phyloP scores from a whole-genome alignment of 2,329 filamentous ascomycete species.

The Calonectria honghensis region DNA sequence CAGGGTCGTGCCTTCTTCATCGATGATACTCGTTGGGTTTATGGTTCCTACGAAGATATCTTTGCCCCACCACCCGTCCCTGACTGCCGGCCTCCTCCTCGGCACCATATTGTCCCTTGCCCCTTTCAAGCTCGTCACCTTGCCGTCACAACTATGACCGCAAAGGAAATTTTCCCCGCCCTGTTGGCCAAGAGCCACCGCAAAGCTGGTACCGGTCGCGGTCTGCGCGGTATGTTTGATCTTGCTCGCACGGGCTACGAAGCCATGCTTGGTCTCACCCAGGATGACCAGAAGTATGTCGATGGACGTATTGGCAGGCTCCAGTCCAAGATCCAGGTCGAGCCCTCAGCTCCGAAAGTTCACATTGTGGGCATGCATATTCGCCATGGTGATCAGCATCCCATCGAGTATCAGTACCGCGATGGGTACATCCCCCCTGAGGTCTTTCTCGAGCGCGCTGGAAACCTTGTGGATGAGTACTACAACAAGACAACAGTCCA shows the following conservation, averaged over 20 bases:
- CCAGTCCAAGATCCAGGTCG: slow-evolving; percentile 65
- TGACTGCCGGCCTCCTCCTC: slow-evolving; percentile 81
- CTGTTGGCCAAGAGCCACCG: slow-evolving; percentile 60
- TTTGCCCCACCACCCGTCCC: slow-evolving; percentile 81
- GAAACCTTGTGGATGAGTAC: slow-evolving; percentile 70
- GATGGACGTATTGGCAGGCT: slow-evolving; percentile 75
- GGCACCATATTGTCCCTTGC: slow-evolving; percentile 85
- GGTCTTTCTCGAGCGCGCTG: slow-evolving; percentile 77
- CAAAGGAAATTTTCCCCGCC: slow-evolving; percentile 78
- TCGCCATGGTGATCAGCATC: slow-evolving; percentile 86
- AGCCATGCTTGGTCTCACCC: slow-evolving; percentile 81
- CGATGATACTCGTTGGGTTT: slow-evolving; percentile 89
- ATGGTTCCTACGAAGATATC: slow-evolving; percentile 83
- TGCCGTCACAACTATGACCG: slow-evolving; percentile 82
- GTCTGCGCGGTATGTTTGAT: slow-evolving; percentile 75
- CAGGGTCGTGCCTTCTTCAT: slow-evolving; percentile 88
- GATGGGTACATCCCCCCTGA: slow-evolving; percentile 86
- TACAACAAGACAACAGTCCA: slow-evolving; percentile 66
- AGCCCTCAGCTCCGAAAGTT: slow-evolving; percentile 63
- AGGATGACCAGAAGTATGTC: slow-evolving; percentile 80
- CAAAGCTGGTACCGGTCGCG: slow-evolving; percentile 49
- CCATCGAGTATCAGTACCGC: slow-evolving; percentile 84
- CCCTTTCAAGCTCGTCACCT: slow-evolving; percentile 85
- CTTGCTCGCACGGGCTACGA: slow-evolving; percentile 83
- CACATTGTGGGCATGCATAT: slow-evolving; percentile 82